Percentiles rank a stretch among this genome's conserved stretches.
Conservation (phyloP, 2,329 filamentous ascomycete species). For the Sporothrix schenckii region DNA sequence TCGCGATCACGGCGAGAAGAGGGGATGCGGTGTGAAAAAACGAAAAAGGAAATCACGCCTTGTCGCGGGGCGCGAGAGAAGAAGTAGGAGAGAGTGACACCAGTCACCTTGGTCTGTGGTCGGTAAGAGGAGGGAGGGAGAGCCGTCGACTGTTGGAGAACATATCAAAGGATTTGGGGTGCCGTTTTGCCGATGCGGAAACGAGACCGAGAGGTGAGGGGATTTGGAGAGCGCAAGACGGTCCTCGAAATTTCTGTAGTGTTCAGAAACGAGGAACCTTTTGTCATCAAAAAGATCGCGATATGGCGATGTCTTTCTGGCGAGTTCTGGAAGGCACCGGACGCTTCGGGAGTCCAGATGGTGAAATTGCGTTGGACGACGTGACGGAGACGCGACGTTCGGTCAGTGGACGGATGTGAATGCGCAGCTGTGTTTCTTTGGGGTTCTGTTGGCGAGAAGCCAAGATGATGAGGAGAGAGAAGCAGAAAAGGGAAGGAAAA, state of each 20-base stretch:
- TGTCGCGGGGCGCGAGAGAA: slow-evolving; percentile 52
- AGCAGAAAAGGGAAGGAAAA: slow-evolving; percentile 23
- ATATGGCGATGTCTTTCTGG: slow-evolving; percentile 42
- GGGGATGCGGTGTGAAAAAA: not conserved
- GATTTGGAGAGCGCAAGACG: not conserved
- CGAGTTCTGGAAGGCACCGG: slow-evolving; percentile 46
- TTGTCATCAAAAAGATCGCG: slow-evolving; percentile 41
- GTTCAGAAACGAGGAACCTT: slow-evolving; percentile 38
- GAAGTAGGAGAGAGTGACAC: slow-evolving; percentile 50
- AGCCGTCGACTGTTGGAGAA: slow-evolving; percentile 59
- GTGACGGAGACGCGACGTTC: slow-evolving; percentile 27
- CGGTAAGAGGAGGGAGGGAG: slow-evolving; percentile 60
- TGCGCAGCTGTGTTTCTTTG: slow-evolving; percentile 1
- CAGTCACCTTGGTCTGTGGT: slow-evolving; percentile 66
- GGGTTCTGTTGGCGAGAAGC: slow-evolving; percentile 31
- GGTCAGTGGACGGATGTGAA: slow-evolving; percentile 23
- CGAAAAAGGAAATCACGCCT: slow-evolving; percentile 44
- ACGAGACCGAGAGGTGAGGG: not conserved
- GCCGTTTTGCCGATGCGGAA: slow-evolving; percentile 43
- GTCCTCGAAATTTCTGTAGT: slow-evolving; percentile 37
- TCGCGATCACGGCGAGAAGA: slow-evolving; percentile 31
- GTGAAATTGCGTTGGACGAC: slow-evolving; percentile 26
- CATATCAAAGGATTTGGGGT: slow-evolving; percentile 52
- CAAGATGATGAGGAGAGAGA: slow-evolving; percentile 29
- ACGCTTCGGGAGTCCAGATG: slow-evolving; percentile 45